phyloP scores from a whole-genome alignment of 2,329 filamentous ascomycete genomes.

The Ampelomyces quisqualis region DNA sequence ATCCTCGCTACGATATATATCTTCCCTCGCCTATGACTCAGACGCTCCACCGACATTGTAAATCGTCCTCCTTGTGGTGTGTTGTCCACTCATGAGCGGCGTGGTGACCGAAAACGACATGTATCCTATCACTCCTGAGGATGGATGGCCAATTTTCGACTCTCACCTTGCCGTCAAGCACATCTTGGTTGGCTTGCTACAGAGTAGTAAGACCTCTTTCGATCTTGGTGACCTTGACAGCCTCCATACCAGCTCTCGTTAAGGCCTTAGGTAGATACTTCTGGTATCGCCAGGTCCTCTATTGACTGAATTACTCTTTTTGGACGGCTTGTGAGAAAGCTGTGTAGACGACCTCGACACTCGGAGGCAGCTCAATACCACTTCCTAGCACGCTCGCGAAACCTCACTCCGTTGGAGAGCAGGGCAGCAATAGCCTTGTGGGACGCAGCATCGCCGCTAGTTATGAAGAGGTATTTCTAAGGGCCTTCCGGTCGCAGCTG shows the following conservation, averaged over 20 bases:
- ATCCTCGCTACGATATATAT: too few relatives aligned
- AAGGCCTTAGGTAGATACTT: constrained; percentile 30
- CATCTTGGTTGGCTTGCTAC: constrained; percentile 25
- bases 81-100: too few relatives aligned
- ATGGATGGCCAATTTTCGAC: constrained; percentile 27
- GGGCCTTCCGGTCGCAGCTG: constrained; percentile 22
- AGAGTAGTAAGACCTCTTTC: constrained; percentile 24
- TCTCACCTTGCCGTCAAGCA: constrained; percentile 25
- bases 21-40: too few relatives aligned
- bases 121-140: constrained; percentile 21
- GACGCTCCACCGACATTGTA: too few relatives aligned
- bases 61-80: too few relatives aligned
- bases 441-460: constrained; percentile 26
- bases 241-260: constrained; percentile 20
- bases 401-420: constrained; percentile 22
- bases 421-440: constrained; percentile 28
- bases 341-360: constrained; percentile 26
- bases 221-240: constrained; percentile 24
- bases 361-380: constrained; percentile 23
- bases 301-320: constrained; percentile 21
- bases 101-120: neutral
- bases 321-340: constrained; percentile 32
- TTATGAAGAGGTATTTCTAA: constrained; percentile 32
- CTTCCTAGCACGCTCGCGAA: constrained; percentile 26
- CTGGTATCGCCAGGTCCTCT: constrained; percentile 27